Evolutionary conservation across 2,329 filamentous ascomycete genomes (phyloP).

Genomic region (Tolypocladium capitatum): DNA sequence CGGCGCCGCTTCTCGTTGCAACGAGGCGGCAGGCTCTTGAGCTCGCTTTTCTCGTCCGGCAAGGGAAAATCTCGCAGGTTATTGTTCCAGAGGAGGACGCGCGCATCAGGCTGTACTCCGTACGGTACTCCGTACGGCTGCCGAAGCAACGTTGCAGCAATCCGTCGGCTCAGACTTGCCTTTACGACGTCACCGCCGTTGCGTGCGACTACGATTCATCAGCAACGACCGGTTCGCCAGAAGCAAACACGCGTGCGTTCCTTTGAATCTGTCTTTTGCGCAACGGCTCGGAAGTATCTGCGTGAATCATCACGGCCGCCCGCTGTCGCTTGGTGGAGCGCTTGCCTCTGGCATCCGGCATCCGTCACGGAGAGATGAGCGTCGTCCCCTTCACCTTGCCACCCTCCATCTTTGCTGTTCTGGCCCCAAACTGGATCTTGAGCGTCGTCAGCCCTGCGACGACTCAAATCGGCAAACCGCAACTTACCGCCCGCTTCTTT

Average conservation of each 20-base stretch:
- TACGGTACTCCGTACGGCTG: no score
- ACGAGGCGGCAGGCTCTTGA: background rate
- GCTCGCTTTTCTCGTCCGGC: background rate
- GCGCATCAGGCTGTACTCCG: no score
- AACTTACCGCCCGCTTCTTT: slow-evolving; percentile 48
- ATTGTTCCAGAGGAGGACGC: no score
- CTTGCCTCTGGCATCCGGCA: background rate
- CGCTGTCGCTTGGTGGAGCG: background rate
- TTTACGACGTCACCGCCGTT: slow-evolving; percentile 40
- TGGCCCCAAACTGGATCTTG: slow-evolving; percentile 69
- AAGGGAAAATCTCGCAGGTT: background rate
- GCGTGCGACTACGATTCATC: slow-evolving; percentile 8
- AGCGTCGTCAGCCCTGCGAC: background rate
- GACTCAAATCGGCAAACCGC: background rate
- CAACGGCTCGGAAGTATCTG: slow-evolving; percentile 64
- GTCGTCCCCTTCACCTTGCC: slow-evolving; percentile 57
- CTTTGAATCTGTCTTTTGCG: slow-evolving; percentile 7
- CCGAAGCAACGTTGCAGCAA: background rate
- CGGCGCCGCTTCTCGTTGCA: background rate
- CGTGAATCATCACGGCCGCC: slow-evolving; percentile 49
- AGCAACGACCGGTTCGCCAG: slow-evolving; percentile 25
- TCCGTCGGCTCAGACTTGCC: slow-evolving; percentile 49
- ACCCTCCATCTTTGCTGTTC: slow-evolving; percentile 72
- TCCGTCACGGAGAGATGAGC: slow-evolving; percentile 29
- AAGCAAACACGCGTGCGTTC: slow-evolving; percentile 35